Conservation (phyloP, 352 stramenopile genomes). For the Pythium graminicola region DNA sequence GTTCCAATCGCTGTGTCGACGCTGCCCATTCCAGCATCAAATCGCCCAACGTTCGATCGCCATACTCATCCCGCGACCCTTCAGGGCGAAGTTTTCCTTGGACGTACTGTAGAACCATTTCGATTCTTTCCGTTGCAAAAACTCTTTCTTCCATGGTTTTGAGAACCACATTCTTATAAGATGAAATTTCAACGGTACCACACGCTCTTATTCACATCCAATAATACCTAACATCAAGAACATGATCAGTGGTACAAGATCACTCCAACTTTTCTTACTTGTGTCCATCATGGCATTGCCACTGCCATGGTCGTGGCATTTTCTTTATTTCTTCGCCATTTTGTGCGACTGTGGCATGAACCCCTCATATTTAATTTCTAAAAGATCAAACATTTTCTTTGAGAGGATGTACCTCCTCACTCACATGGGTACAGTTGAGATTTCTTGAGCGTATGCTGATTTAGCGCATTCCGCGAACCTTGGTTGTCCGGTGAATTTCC, state of each 20-base stretch:
- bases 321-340: background rate
- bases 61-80: background rate
- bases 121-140: background rate
- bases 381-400: background rate
- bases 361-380: background rate
- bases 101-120: background rate
- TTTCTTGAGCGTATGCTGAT: background rate
- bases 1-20: background rate
- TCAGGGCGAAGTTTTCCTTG: background rate
- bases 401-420: background rate
- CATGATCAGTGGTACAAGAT: too few species aligned
- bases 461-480: background rate
- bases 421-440: slow-evolving; percentile 3
- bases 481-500: background rate
- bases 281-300: background rate
- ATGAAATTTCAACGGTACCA: background rate
- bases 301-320: background rate
- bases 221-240: background rate
- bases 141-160: slow-evolving; percentile 6
- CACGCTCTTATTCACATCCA: background rate
- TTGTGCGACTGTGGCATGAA: background rate
- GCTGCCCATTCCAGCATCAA: background rate
- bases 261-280: too few species aligned
- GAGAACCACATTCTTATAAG: background rate
- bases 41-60: too few species aligned